phyloP scores from a whole-genome alignment of 495 filamentous ascomycete species.

The Mycothermus thermophilus region DNA sequence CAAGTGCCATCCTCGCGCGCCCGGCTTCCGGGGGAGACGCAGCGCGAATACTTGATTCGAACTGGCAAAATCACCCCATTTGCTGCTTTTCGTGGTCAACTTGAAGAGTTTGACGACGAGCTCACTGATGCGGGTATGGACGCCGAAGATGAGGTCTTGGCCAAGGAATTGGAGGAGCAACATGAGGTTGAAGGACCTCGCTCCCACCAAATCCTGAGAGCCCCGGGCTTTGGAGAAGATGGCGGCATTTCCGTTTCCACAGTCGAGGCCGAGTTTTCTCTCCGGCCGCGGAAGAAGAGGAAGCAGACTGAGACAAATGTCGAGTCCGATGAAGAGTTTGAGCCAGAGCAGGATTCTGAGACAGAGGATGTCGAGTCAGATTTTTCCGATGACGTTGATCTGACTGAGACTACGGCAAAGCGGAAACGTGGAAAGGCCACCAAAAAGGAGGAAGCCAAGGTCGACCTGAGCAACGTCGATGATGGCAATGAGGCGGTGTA shows the following conservation, averaged over 20 bases:
- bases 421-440: constrained; percentile 26
- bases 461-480: constrained; percentile 67
- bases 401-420: constrained; percentile 21
- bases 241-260: constrained; percentile 7
- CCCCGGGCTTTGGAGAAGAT: constrained; percentile 50
- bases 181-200: constrained; percentile 41
- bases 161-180: constrained; percentile 41
- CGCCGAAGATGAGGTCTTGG: constrained; percentile 49
- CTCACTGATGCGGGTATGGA: constrained; percentile 61
- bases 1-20: constrained; percentile 22
- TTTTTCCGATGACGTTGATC: constrained; percentile 24
- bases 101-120: constrained; percentile 42
- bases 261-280: constrained; percentile 34
- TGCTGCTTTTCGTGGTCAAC: constrained; percentile 48
- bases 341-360: constrained; percentile 18
- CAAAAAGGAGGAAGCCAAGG: constrained; percentile 31
- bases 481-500: constrained; percentile 85
- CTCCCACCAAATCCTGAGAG: constrained; percentile 69
- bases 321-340: constrained; percentile 34
- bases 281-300: constrained; percentile 37
- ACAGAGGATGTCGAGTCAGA: constrained; percentile 16
- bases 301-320: constrained; percentile 14
- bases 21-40: constrained; percentile 61
- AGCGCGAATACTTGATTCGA: constrained; percentile 78
- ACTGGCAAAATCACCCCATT: constrained; percentile 98